Evolutionary conservation across 495 filamentous ascomycete genomes (phyloP).

Genomic region (Clohesyomyces aquaticus): DNA sequence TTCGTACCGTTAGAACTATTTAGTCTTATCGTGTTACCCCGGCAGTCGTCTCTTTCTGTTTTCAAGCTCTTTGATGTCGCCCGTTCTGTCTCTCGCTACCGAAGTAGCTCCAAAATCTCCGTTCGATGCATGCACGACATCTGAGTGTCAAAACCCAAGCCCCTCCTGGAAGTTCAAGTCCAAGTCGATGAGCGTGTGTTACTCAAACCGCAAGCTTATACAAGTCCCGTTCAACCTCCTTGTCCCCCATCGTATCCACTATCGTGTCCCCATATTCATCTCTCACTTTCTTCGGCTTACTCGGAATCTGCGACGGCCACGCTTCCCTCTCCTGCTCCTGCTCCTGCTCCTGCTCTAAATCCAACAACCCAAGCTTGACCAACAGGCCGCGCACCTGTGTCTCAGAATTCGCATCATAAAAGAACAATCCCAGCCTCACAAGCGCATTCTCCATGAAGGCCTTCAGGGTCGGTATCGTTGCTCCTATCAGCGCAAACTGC

Average conservation of each 20-base stretch:
- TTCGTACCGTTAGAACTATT: too few species aligned
- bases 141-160: too few species aligned
- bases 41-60: too few species aligned
- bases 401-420: constrained; percentile 26
- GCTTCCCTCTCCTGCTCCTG: not conserved
- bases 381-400: constrained; percentile 7
- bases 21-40: too few species aligned
- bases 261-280: constrained; percentile 29
- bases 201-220: not conserved
- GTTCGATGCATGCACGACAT: too few species aligned
- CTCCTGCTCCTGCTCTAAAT: constrained; percentile 2
- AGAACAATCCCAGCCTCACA: constrained; percentile 22
- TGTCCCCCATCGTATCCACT: not conserved
- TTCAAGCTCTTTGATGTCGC: too few species aligned
- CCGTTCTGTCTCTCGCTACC: too few species aligned
- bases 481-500: constrained; percentile 31
- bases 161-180: too few species aligned
- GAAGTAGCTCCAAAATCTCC: too few species aligned
- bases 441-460: constrained; percentile 19
- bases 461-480: constrained; percentile 31
- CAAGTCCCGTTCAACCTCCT: constrained; percentile 15
- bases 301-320: too few species aligned
- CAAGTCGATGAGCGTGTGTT: too few species aligned
- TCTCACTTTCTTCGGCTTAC: constrained; percentile 14
- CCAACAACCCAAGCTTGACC: constrained; percentile 27